Percentiles rank a stretch among this genome's conserved stretches.
phyloP scores from a whole-genome alignment of 208 protist genomes.

The Leishmania martiniquensis region DNA sequence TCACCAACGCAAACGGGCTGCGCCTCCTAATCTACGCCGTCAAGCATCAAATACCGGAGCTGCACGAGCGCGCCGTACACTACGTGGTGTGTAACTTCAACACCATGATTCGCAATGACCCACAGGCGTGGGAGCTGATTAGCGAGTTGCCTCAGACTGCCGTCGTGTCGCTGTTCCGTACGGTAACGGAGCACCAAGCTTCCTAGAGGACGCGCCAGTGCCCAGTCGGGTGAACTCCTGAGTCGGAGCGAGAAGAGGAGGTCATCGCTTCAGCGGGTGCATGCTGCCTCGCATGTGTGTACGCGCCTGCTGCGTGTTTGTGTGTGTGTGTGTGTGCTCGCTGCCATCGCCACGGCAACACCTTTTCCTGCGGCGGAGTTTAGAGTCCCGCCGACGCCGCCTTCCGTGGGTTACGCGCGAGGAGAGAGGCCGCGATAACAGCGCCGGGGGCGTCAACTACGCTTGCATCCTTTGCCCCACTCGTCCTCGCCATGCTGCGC shows the following conservation, averaged over 20 bases:
- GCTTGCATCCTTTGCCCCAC: neutral
- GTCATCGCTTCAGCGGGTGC: neutral
- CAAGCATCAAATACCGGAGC: slow-evolving; percentile 81
- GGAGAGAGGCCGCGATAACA: neutral
- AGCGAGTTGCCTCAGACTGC: slow-evolving; percentile 78
- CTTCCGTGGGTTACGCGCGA: neutral
- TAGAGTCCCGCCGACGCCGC: neutral
- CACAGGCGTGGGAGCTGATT: slow-evolving; percentile 87
- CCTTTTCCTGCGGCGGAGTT: neutral
- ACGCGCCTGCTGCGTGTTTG: neutral
- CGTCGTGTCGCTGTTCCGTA: slow-evolving; percentile 79
- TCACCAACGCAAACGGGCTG: slow-evolving; percentile 70
- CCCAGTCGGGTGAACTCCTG: neutral
- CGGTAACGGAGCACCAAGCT: slow-evolving; percentile 64
- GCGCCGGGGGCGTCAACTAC: neutral
- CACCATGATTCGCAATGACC: slow-evolving; percentile 66
- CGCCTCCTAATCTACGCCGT: slow-evolving; percentile 84
- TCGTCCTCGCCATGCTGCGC: neutral
- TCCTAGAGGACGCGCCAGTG: neutral
- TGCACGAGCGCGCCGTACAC: slow-evolving; percentile 80
- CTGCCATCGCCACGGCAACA: neutral
- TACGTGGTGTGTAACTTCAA: slow-evolving; percentile 74
- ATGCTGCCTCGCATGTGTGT: neutral
- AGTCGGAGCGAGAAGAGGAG: neutral
- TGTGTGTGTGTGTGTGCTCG: neutral